These are phyloP conservation scores for Tylopilus subfusipes DNA, from an alignment of 768 basidiomycete species.

Conservation along the genomic window DNA sequence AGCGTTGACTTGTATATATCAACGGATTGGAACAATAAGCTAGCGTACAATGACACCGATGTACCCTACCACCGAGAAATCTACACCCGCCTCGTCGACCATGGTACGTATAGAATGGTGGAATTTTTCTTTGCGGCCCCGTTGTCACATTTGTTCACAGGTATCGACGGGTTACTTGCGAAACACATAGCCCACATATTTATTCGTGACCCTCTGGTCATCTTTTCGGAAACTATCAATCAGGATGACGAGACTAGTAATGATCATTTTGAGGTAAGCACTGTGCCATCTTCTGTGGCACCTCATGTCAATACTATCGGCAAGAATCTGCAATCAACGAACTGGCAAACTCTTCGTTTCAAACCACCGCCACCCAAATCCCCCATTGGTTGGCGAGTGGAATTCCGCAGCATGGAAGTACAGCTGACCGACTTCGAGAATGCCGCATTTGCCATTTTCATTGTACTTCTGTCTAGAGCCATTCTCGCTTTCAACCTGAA, in stretches of 20 bases:
- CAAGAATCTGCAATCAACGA: slow-evolving; percentile 98
- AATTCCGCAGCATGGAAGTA: slow-evolving; percentile 98
- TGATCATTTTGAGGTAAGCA: slow-evolving; percentile 91
- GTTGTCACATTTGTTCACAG: slow-evolving; percentile 37
- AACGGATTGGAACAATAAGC: slow-evolving; percentile 78
- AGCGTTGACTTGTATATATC: slow-evolving; percentile 95
- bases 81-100: slow-evolving; percentile 63
- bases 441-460: slow-evolving; percentile 92
- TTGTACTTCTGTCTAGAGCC: slow-evolving; percentile 90
- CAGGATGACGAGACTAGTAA: slow-evolving; percentile 85
- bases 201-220: slow-evolving; percentile 94
- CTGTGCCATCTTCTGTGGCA: not conserved
- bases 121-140: not conserved
- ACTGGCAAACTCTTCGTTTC: slow-evolving; percentile 99
- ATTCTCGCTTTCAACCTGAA: slow-evolving; percentile 90
- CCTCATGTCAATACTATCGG: not conserved
- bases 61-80: slow-evolving; percentile 77
- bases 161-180: slow-evolving; percentile 81
- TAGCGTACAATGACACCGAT: slow-evolving; percentile 89
- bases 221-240: slow-evolving; percentile 91
- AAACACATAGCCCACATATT: slow-evolving; percentile 94
- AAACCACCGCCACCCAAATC: slow-evolving; percentile 96
- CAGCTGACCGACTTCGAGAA: slow-evolving; percentile 99
- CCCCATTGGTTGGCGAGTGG: slow-evolving; percentile 94
- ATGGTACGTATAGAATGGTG: slow-evolving; percentile 48